These are phyloP conservation scores for Fomitopsis schrenkii DNA, from an alignment of 1,284 basidiomycete genomes.

Conservation along the genomic window DNA sequence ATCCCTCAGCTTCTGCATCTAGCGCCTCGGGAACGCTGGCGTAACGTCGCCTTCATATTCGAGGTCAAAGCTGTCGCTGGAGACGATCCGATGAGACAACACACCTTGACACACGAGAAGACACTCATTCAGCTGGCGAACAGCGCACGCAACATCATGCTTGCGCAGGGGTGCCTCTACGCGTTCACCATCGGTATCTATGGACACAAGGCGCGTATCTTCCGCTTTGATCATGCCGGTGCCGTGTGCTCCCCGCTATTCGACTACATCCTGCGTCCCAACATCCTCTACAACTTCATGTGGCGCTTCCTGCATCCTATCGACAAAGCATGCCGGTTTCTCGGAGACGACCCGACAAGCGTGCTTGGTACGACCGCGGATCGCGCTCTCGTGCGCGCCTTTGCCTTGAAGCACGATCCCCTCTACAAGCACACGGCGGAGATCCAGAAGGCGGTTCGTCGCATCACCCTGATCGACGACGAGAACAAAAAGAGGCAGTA, in stretches of 20 bases:
- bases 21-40: background rate
- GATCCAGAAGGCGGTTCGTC: background rate
- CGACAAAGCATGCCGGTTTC: background rate
- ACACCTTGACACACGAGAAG: background rate
- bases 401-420: background rate
- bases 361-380: background rate
- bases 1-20: background rate
- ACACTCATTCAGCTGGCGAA: conserved; percentile 5
- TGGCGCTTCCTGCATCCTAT: conserved; percentile 13
- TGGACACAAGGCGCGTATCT: conserved; percentile 12
- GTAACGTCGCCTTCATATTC: background rate
- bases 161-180: conserved; percentile 8
- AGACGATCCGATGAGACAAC: background rate
- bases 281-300: conserved; percentile 9
- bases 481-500: background rate
- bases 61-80: background rate
- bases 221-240: conserved; percentile 12
- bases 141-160: conserved; percentile 9
- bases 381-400: background rate
- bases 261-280: conserved; percentile 4
- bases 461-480: background rate
- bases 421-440: background rate
- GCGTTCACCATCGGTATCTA: conserved; percentile 13
- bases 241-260: conserved; percentile 3
- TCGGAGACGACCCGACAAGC: conserved; percentile 10